Evolutionary conservation across 352 stramenopile genomes (phyloP).

Genomic region (Globisporangium canariense): DNA sequence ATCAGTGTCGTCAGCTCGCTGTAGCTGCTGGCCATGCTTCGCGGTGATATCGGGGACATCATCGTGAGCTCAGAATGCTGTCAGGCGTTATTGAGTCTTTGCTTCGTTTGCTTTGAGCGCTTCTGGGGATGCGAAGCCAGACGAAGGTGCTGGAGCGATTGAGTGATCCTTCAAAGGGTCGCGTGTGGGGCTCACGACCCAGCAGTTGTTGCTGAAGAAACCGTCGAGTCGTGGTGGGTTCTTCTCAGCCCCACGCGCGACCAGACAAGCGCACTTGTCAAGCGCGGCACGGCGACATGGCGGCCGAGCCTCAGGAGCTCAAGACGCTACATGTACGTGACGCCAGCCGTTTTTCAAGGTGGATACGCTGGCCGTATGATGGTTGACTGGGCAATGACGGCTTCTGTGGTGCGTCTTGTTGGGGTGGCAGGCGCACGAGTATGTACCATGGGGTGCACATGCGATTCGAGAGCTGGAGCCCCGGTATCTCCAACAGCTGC

Average conservation of each 20-base stretch:
- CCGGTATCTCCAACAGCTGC: constrained; percentile 15
- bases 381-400: background rate
- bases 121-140: background rate
- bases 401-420: background rate
- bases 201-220: background rate
- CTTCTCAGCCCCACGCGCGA: background rate
- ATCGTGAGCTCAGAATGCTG: background rate
- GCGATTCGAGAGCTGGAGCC: constrained; percentile 27
- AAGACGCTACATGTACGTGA: constrained; percentile 17
- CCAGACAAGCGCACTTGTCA: background rate
- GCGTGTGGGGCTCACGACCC: background rate
- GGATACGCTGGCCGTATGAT: background rate
- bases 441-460: constrained; percentile 38
- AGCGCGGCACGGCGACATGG: background rate
- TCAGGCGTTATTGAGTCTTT: background rate
- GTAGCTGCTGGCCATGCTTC: background rate
- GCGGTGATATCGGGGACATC: background rate
- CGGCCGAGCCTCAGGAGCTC: constrained; percentile 12
- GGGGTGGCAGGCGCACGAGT: constrained; percentile 34
- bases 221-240: background rate
- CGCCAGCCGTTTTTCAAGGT: background rate
- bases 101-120: background rate
- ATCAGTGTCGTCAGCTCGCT: background rate
- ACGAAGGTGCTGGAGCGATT: background rate
- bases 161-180: constrained; percentile 1